Percentiles rank a stretch among this genome's conserved stretches.
Evolutionary conservation across 352 stramenopile genomes (phyloP).

Genomic region (Phytophthora chlamydospora): DNA sequence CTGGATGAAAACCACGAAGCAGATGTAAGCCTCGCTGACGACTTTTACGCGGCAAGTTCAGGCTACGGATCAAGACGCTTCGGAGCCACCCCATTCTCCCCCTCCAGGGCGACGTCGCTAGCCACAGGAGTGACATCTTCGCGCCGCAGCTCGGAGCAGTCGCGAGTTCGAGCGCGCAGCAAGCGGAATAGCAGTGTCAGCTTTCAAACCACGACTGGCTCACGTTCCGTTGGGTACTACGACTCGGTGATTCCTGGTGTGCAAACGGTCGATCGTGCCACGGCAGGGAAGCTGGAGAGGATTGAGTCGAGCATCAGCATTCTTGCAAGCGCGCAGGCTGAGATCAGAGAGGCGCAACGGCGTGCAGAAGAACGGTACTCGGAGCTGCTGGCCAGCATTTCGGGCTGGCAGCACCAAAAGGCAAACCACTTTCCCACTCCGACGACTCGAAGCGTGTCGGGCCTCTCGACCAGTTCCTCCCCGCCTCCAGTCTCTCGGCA

Average conservation of each 20-base stretch:
- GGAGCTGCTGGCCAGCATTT: constrained; percentile 48
- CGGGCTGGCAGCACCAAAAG: constrained; percentile 16
- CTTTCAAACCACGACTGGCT: constrained; percentile 6
- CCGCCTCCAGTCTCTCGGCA: constrained; percentile 1
- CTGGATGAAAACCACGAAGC: constrained; percentile 13
- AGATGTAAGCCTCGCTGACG: constrained; percentile 15
- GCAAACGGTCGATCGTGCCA: constrained; percentile 25
- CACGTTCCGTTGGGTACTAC: constrained; percentile 2
- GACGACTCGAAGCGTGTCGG: constrained; percentile 13
- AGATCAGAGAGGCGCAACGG: constrained; percentile 55
- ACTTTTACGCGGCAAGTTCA: constrained; percentile 25
- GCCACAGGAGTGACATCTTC: constrained; percentile 15
- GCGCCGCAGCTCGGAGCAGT: constrained; percentile 17
- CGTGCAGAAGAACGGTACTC: constrained; percentile 38
- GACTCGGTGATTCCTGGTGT: constrained; percentile 9
- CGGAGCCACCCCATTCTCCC: constrained; percentile 14
- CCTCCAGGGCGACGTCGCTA: constrained; percentile 20
- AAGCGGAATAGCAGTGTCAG: constrained; percentile 17
- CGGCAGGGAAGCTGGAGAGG: constrained; percentile 49
- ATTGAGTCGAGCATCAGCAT: constrained; percentile 53
- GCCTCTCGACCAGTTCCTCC: constrained; percentile 7
- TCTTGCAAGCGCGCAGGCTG: constrained; percentile 39
- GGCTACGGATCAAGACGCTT: constrained; percentile 18
- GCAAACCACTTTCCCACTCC: constrained; percentile 1
- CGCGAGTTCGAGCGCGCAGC: constrained; percentile 12